Evolutionary conservation across 2,329 filamentous ascomycete genomes (phyloP), one percentile per base, ranked within the genome.

Genomic region (Daldinia sp.): DNA sequence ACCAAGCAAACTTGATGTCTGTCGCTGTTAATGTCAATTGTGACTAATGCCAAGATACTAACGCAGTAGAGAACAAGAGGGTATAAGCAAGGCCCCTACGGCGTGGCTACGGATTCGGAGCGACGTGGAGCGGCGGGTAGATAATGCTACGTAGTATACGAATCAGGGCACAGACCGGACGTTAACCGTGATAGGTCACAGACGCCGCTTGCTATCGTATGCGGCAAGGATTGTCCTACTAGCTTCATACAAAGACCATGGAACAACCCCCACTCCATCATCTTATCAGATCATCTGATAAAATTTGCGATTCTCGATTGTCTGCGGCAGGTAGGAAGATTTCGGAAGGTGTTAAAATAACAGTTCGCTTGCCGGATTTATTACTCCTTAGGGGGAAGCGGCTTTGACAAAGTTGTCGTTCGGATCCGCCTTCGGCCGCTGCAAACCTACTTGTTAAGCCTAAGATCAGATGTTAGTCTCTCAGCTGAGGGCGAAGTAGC

Each of bases 221-320:
- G 20, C 15, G 33, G 42, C 60, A 67, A 33, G 64, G 68, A 57
- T 63, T 39, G 39, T 18, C 35, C 48, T 39, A 35, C 54, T 50
- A 48, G 39, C 18, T 44, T 58, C 57, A 12, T 28, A 44, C 28
- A 26, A 42, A n/a, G 30, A 37, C 63, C 41, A 28, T 51, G 50
- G 23, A 33, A 15, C 15, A 28, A 51, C 73, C 73, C 69, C 68
- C 48, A 48, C 59, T 10, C 57, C 55, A 28, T 50, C 60, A 69
- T 72, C 67, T 70, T 69, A 73, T 73, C 72, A 68, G 72, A 74
- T 73, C 13, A 74, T 74, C 72, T 69, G 71, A 74, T 72, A 72
- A 69, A 70, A 64, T 54, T 72, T 71, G 62, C 62, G 39, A 23
- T 18, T 60, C 48, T 51, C 50, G 50, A 65, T 63, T 53, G 42